phyloP scores from a whole-genome alignment of 1,284 basidiomycete genomes.

The Cryptococcus wingfieldii region DNA sequence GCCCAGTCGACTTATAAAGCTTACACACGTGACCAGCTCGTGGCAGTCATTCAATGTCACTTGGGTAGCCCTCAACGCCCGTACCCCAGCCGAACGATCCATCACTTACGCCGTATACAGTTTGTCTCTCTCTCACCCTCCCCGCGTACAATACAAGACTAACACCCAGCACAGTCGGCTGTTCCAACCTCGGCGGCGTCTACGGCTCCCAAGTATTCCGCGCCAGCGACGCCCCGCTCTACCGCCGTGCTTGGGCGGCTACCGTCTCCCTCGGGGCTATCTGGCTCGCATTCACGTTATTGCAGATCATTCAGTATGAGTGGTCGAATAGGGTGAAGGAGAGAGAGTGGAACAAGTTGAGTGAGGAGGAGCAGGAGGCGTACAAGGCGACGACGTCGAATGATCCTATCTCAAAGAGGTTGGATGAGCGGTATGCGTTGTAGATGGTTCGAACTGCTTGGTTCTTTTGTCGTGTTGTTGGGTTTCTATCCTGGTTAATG shows the following conservation, averaged over 20 bases:
- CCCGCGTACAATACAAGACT: neutral
- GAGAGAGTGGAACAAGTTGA: neutral
- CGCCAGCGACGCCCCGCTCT: conserved; percentile 32
- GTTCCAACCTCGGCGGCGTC: conserved; percentile 29
- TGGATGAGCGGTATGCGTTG: neutral
- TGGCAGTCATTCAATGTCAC: conserved; percentile 9
- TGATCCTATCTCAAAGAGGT: neutral
- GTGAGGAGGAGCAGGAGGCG: neutral
- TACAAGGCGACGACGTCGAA: neutral
- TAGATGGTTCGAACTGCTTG: neutral
- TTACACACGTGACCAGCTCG: neutral
- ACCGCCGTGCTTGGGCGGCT: conserved; percentile 30
- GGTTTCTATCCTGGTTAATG: no score
- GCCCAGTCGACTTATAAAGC: neutral
- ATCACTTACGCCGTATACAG: conserved; percentile 11
- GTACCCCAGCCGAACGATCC: conserved; percentile 6
- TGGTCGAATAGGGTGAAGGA: conserved; percentile 15
- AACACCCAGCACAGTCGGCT: conserved; percentile 1
- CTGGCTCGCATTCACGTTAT: conserved; percentile 15
- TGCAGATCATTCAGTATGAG: conserved; percentile 33
- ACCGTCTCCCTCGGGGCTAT: conserved; percentile 24
- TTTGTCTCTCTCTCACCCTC: neutral
- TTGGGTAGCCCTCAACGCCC: conserved; percentile 7
- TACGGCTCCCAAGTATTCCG: conserved; percentile 38
- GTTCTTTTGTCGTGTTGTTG: no score